Evolutionary conservation across 2,329 filamentous ascomycete genomes (phyloP), one percentile per base, ranked within the genome.

Genomic region (Corynespora cassiicola): DNA sequence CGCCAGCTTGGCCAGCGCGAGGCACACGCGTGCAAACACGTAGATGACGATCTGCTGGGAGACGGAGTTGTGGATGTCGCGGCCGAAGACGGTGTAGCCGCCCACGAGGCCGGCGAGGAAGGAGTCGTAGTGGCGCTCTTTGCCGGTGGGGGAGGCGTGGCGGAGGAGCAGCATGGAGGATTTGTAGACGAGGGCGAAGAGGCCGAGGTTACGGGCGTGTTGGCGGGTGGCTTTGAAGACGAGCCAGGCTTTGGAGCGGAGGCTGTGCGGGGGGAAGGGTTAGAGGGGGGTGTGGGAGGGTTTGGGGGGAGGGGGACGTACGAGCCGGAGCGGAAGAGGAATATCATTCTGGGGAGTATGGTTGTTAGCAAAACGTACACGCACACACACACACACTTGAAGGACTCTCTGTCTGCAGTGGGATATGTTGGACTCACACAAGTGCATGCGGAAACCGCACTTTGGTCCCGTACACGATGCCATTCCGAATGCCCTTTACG

Each of bases 41-140:
- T 99, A 99, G 58, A 97, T 88, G 68, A 96, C 90, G 66, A 99
- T 99, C 77, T 99, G 92, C 76, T 96, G 90, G 72, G 86, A 95
- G 47, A 96, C 86, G 50, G 83, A 87, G 45, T 86, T 87, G 61
- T 89, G 84, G 66, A 76, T 77, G 23, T 86, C 86, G 44, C 87
- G 85, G 31, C 92, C 94, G 66, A 99, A 99, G 48, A 97, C 89
- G 46, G 89, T 73, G 77, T 97, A 99, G 36, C 94, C 94, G 61
- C 94, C 94, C 30, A 95, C 65, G 6, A 96, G 75, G 6, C 94
- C 94, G 8, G 90, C 88, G 45, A 96, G 70, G 71, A 99, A 94
- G 45, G 84, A 83, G 71, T 97, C 91, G 67, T 87, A 88, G 26
- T 82, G 82, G 4, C 86, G 83, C 76, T 81, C 77, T 54, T 84